phyloP scores from a whole-genome alignment of 192 early-diverging fungal species.

The Entomortierella beljakovae region DNA sequence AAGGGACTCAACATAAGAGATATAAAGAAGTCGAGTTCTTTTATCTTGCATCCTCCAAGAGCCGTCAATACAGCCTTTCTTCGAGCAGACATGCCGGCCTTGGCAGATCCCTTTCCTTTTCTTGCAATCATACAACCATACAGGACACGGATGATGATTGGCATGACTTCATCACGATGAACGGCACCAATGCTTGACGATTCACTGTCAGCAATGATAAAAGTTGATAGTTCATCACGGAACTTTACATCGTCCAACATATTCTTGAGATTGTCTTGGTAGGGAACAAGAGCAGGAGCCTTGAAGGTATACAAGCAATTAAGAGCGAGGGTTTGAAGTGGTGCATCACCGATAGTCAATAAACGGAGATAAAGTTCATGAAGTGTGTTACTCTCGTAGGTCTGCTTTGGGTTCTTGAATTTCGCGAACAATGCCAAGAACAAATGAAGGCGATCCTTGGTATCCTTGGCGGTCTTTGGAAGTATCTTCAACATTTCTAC shows the following conservation, averaged over 20 bases:
- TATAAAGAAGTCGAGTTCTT: constrained; percentile 79
- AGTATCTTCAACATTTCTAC: constrained; percentile 34
- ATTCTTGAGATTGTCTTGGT: constrained; percentile 80
- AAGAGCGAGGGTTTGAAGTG: constrained; percentile 82
- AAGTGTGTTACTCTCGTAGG: constrained; percentile 65
- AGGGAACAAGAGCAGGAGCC: constrained; percentile 70
- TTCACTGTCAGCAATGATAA: constrained; percentile 74
- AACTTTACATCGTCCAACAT: constrained; percentile 89
- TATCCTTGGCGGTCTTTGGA: constrained; percentile 41
- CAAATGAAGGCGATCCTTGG: constrained; percentile 42
- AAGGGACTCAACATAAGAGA: constrained; percentile 89
- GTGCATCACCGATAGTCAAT: constrained; percentile 83
- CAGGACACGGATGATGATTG: constrained; percentile 83
- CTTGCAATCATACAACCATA: constrained; percentile 91
- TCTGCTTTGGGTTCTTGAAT: constrained; percentile 69
- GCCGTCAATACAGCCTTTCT: constrained; percentile 88
- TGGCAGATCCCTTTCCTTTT: constrained; percentile 78
- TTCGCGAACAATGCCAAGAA: constrained; percentile 77
- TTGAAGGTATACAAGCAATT: constrained; percentile 91
- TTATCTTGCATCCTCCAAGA: constrained; percentile 70
- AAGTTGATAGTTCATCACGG: constrained; percentile 88
- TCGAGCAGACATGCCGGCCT: constrained; percentile 75
- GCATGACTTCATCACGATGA: constrained; percentile 79
- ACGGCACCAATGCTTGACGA: constrained; percentile 66
- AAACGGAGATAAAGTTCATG: constrained; percentile 77